Percentiles rank a stretch among this genome's conserved stretches.
phyloP scores from a whole-genome alignment of 441 rosid species.

The Pelargonium cotyledonis region DNA sequence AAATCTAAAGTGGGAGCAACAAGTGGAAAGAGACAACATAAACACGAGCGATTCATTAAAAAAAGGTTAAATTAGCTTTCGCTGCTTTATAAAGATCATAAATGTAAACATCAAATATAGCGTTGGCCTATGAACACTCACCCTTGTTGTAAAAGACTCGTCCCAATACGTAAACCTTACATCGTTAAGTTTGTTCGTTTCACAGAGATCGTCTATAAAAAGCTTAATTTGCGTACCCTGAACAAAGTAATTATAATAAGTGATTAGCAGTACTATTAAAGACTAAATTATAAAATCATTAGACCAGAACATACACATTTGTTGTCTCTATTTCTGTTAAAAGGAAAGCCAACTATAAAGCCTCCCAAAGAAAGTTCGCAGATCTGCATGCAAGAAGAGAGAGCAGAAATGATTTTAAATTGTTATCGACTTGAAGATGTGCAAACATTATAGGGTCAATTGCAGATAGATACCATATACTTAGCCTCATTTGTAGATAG shows the following conservation, averaged over 20 bases:
- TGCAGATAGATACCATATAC: not conserved
- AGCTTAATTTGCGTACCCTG: constrained; percentile 55
- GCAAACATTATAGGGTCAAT: not conserved
- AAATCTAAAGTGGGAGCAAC: not conserved
- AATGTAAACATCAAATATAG: constrained; percentile 7
- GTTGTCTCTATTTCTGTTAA: constrained; percentile 28
- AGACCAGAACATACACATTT: constrained; percentile 36
- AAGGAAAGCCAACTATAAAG: constrained; percentile 71
- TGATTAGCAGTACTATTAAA: constrained; percentile 5
- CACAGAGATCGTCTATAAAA: constrained; percentile 60
- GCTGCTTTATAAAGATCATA: not conserved
- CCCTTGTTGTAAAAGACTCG: constrained; percentile 77
- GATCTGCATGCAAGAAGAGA: constrained; percentile 37
- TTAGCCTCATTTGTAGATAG: too few species aligned
- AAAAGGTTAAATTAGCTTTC: not conserved
- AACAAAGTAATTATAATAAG: constrained; percentile 19
- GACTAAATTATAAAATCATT: not conserved
- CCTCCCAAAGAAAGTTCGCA: constrained; percentile 56
- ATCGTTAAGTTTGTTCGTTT: constrained; percentile 54
- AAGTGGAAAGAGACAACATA: not conserved
- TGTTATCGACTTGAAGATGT: not conserved
- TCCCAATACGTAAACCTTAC: constrained; percentile 75
- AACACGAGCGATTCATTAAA: not conserved
- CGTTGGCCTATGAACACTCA: constrained; percentile 18
- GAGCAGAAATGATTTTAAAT: not conserved